Evolutionary conservation across 2,329 filamentous ascomycete species (phyloP), one percentile per base, ranked within the genome.

Genomic region (Ophiostoma ips): DNA sequence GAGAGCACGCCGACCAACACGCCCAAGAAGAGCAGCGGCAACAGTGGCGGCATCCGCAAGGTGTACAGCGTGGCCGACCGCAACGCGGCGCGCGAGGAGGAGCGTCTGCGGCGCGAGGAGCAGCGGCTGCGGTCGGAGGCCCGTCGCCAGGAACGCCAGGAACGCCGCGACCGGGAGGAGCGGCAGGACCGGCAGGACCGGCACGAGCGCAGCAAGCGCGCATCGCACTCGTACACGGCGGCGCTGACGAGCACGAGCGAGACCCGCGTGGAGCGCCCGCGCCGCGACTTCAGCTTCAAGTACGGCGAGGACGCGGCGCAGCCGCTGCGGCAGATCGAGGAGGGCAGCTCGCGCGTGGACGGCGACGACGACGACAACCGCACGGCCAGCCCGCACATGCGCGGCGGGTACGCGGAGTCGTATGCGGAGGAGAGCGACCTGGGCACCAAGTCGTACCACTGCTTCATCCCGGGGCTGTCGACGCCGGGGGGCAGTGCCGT

Each of bases 21-120:
- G 53, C 74, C 75, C 0, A 69, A 68, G 48, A 71, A 73, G 63
- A 66, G 60, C 55, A 51, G 21, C 18, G 31, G 9, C 30, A 15
- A 19, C 28, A 21, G 30, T 46, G 19, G 52, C 50, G 43, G 73
- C 47, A 80, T 80, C 58, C 69, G 76, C 55, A 79, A 80, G 65
- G 76, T 80, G 31, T 79, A 80, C 66, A 78, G 75, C 36, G 73
- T 71, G 1, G 72, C 75, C 10, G 75, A 78, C 63, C 72, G 73
- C 57, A 74, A 66, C 48, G 69, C 66, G 24, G 62, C 64, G 46
- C 70, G 73, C 36, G 76, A 78, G 61, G 60, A 68, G 30, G 75
- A 80, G 58, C 70, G 71, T 16, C 66, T 77, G 55, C 71, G 75
- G 34, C 68, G 71, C 45, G 79, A 81, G 63, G 76, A 0, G 66